Base-by-base conservation (phyloP, 768 basidiomycete species). In the Agaricus bisporus region DNA sequence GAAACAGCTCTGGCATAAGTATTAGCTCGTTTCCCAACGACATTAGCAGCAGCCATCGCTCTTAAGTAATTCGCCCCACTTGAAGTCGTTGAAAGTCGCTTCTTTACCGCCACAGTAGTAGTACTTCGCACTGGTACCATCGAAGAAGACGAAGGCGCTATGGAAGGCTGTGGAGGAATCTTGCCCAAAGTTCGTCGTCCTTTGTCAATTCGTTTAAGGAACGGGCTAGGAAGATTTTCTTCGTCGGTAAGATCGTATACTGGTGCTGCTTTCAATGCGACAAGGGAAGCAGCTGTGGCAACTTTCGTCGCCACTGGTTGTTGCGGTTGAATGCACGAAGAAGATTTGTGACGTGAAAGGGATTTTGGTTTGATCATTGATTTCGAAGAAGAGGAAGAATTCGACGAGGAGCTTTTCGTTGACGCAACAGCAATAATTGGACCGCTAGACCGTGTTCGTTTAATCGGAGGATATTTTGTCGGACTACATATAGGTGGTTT, bases 171-270 rank as follows among this genome's bases (percentile, higher is more conserved):
- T 14, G 48, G 25, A 37, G 56, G 28, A 37, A 36, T 5, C 29
- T 49, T 47, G 25, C 26, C 38, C 46, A 41, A 25, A 50, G 2
- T 18, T 17, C 39, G 48, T 12, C 41, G 44, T 39, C 48, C 53
- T 22, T 37, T 41, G 15, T 47, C 55, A 14, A 56, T 67, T 47
- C 79, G 74, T 63, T 85, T 86, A 41, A 92, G 64, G 68, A 92
- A 92, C 5, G 90, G 91, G 63, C 87, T 89, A 0, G 90, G 91
- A 0, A 92, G 74, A 64, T 91, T 91, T 65, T 90, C 89, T 63
- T 90, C 90, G 63, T 92, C 88, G 0, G 74, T 73, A 9, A 86
- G 60, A 64, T 91, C 83, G 60, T 90, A 92, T 54, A 77, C 70
- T 3, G 81, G 72, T 3, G 77, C 58, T 6, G 65, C 59, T 26